These are phyloP conservation scores for Eucalyptus curtisii DNA, from an alignment of 345 rosid species.

Conservation along the genomic window DNA sequence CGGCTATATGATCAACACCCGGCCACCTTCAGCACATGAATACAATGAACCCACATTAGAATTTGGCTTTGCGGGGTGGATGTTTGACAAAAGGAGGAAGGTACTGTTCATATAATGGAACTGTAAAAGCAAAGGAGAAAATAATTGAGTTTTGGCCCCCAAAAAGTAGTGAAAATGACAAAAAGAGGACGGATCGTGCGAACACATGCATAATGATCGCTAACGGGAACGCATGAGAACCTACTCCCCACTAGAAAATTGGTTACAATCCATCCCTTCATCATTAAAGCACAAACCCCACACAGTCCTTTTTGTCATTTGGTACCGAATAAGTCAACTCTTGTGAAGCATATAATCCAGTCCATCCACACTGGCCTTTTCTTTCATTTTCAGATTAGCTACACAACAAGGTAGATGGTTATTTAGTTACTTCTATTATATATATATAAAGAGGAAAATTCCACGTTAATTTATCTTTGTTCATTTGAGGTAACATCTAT, in stretches of 20 bases:
- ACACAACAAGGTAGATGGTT: not conserved
- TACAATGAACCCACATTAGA: not conserved
- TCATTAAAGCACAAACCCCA: not conserved
- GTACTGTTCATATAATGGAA: not conserved
- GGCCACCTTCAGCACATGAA: not conserved
- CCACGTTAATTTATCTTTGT: not conserved
- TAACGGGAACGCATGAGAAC: not conserved
- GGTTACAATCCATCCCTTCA: not conserved
- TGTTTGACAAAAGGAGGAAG: not conserved
- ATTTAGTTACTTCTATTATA: not conserved
- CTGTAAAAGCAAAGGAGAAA: not conserved
- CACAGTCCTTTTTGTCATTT: not conserved
- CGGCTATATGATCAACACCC: not conserved
- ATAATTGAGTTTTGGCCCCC: not conserved
- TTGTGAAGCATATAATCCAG: not conserved
- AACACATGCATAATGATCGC: not conserved
- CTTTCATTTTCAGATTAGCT: not conserved
- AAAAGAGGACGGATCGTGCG: not conserved
- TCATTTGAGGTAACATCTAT: not conserved
- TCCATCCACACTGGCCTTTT: not conserved
- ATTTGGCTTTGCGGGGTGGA: not conserved
- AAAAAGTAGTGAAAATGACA: not conserved
- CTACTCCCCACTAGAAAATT: not conserved
- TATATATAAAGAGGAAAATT: not conserved
- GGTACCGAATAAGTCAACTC: not conserved